These are phyloP conservation scores for Cercospora zeina DNA, from an alignment of 2,329 filamentous ascomycete genomes.

Conservation along the genomic window DNA sequence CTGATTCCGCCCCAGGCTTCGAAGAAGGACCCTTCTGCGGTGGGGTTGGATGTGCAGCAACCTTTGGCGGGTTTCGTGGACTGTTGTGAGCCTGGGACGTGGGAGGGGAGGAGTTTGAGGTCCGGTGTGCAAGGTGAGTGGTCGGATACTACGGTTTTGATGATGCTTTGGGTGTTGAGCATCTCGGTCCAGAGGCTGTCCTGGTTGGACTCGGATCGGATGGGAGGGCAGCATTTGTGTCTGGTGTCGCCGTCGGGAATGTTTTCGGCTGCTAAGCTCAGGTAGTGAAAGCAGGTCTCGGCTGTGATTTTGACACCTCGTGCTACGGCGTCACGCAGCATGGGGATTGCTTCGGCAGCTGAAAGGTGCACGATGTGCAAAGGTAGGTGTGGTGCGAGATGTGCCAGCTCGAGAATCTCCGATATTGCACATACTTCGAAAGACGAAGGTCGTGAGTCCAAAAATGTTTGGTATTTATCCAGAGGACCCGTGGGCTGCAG, in stretches of 20 bases:
- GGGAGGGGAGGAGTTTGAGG: conserved; percentile 78
- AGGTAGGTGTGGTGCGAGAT: conserved; percentile 75
- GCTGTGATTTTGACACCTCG: conserved; percentile 82
- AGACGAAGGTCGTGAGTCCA: conserved; percentile 81
- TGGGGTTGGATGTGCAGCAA: conserved; percentile 49
- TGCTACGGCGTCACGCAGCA: conserved; percentile 71
- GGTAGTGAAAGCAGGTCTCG: conserved; percentile 94
- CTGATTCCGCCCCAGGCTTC: conserved; percentile 95
- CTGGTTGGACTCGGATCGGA: conserved; percentile 77
- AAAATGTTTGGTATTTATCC: conserved; percentile 82
- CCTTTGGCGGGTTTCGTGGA: conserved; percentile 34
- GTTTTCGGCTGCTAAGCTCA: conserved; percentile 78
- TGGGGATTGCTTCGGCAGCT: conserved; percentile 81
- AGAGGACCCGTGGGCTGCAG: conserved; percentile 70
- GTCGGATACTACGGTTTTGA: conserved; percentile 89
- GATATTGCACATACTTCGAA: conserved; percentile 92
- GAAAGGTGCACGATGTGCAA: conserved; percentile 94
- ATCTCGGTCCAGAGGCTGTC: conserved; percentile 87
- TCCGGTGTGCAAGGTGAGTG: conserved; percentile 96
- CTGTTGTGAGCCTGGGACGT: conserved; percentile 56
- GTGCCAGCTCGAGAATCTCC: conserved; percentile 78
- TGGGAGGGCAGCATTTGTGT: conserved; percentile 94
- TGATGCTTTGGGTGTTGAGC: conserved; percentile 68
- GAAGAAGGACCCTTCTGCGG: conserved; percentile 89
- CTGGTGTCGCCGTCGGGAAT: conserved; percentile 83